These are phyloP conservation scores for Megacollybia marginata DNA, from an alignment of 768 basidiomycete species.

Conservation along the genomic window DNA sequence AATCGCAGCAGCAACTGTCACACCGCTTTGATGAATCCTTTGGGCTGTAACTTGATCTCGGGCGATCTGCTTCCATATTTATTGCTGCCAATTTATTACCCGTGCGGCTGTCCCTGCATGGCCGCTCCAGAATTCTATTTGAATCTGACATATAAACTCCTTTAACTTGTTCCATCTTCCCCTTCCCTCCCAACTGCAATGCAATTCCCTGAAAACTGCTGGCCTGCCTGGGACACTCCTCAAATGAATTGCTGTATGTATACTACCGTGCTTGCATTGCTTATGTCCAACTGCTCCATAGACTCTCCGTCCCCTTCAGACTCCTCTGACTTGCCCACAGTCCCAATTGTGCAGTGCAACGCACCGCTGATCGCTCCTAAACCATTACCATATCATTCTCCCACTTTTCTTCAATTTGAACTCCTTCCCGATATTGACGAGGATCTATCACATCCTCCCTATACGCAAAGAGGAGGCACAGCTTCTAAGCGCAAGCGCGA, in stretches of 20 bases:
- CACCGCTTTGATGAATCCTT: no score
- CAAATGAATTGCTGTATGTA: neutral
- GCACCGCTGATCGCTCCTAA: conserved; percentile 63
- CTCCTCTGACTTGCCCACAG: no score
- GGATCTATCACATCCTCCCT: conserved; percentile 64
- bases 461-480: conserved; percentile 27
- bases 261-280: neutral
- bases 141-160: no score
- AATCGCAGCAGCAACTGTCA: no score
- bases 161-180: no score
- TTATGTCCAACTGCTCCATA: conserved; percentile 5
- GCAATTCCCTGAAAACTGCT: no score
- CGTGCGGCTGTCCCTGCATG: no score
- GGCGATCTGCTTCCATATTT: no score
- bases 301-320: conserved; percentile 38
- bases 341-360: conserved; percentile 28
- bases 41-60: no score
- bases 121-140: no score
- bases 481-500: conserved; percentile 49
- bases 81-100: no score
- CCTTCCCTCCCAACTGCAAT: no score
- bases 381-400: conserved; percentile 64
- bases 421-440: conserved; percentile 58
- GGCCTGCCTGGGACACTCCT: neutral
- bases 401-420: conserved; percentile 62